Evolutionary conservation across 495 filamentous ascomycete species (phyloP), one percentile per base, ranked within the genome.

Genomic region (Thermochaetoides thermophila): DNA sequence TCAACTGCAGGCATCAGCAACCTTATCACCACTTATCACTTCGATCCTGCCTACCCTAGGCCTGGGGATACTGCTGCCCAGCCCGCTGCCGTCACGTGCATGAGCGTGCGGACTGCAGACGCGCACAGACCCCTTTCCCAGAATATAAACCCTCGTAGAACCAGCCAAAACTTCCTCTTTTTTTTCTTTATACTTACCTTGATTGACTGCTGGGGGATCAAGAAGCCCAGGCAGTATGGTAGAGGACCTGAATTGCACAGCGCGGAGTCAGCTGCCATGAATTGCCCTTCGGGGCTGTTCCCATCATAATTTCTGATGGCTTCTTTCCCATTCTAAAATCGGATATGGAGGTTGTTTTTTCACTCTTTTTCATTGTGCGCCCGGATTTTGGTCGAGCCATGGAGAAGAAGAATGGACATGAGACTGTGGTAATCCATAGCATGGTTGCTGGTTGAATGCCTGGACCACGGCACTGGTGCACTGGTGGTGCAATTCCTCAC

Each of bases 171-270:
- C 31, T 41, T 30, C 5, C 39, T 32, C 29, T 41, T 38, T 44
- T 42, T 42, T 17, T 45, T 42, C 42, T 45, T 45, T 38, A 45
- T 45, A 45, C 42, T 45, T 45, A 45, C 42, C 42, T 45, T 45
- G 38, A 40, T 45, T 37, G 38, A 41, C 30, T 41, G 34, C 38
- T 25, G 28, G 33, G 33, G 34, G 42, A 37, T 45, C 42, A 45
- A 24, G 34, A 41, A 30, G 5, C 26, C 33, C 33, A 24, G 17
- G 38, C 21, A 13, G 38, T 41, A 45, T 41, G 34, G 38, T 27
- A 38, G 38, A 37, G 34, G 42, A 31, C 42, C 42, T 45, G 32
- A 38, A 45, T 45, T 45, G 42, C 42, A 45, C 42, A 42, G 29
- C 42, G 42, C 33, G 42, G 42, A 37, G 42, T 34, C 37, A 29